Evolutionary conservation across 768 basidiomycete species (phyloP), one percentile per base, ranked within the genome.

Genomic region (Ephemerocybe angulata): DNA sequence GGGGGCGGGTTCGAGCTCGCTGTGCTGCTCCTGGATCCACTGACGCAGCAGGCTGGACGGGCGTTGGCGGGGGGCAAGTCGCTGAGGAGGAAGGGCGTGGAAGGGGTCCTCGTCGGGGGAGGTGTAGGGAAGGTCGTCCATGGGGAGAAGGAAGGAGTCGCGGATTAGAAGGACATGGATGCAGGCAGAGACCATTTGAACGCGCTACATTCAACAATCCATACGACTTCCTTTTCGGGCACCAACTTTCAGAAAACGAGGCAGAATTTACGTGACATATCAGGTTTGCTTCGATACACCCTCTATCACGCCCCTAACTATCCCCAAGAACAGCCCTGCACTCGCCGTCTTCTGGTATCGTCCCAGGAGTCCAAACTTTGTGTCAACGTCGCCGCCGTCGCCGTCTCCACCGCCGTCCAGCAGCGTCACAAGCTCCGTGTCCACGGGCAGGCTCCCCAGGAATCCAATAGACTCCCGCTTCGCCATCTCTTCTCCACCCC

Each of bases 401-500:
- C 64, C 33, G 59, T 60, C 43, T 58, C 64, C 24, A 62, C 66
- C 21, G 61, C 33, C 79, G 63, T 98, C 96, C 58, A 99, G 71
- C 51, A 98, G 68, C 21, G 82, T 81, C 40, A 94, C 93, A 29
- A 99, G 81, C 61, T 91, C 92, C 0, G 90, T 88, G 75, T 98
- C 97, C 37, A 99, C 87, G 5, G 97, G 97, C 35, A 99, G 75
- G 40, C 88, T 81, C 11, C 97, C 97, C 52, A 99, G 75, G 67
- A 94, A 97, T 46, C 65, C 68, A 33, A 98, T 62, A 1, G 76
- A 80, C 63, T 95, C 90, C 49, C 78, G 79, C 58, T 77, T 76
- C 3, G 91, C 93, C 88, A 94, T 86, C 63, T 86, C 88, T 70
- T 87, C 84, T 1, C 95, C 97, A 2, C 97, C 97, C 15, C 93